A percentile compares a stretch with the other conserved stretches of the same genome.
These are phyloP conservation scores for Antitrichia curtipendula DNA, from an alignment of 225 moss, liverwort and hornwort species.

Conservation along the genomic window DNA sequence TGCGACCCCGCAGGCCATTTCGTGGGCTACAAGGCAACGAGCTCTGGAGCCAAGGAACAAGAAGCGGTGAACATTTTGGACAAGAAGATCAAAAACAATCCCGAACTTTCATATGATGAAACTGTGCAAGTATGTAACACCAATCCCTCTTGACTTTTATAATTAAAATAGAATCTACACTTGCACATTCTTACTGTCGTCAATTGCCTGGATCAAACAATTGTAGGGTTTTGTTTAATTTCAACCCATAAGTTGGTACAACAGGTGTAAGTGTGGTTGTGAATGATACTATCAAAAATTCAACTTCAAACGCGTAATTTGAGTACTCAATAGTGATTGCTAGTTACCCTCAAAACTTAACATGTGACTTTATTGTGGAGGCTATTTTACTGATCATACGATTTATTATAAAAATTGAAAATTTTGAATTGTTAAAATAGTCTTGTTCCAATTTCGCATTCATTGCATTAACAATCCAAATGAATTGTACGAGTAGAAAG, in stretches of 20 bases:
- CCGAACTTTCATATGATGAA: slow-evolving; percentile 69
- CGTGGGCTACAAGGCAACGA: slow-evolving; percentile 60
- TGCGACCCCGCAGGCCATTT: slow-evolving; percentile 51
- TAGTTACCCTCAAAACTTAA: not conserved
- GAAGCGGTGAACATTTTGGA: slow-evolving; percentile 88
- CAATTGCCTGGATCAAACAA: no score
- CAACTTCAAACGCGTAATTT: no score
- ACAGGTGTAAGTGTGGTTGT: not conserved
- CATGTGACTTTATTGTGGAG: no score
- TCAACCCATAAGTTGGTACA: not conserved
- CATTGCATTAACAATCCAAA: not conserved
- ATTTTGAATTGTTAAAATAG: no score
- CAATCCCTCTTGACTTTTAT: not conserved
- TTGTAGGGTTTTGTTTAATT: not conserved
- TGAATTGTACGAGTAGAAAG: not conserved
- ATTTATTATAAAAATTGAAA: no score
- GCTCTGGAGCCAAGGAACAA: slow-evolving; percentile 86
- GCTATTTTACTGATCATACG: no score
- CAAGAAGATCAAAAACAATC: slow-evolving; percentile 77
- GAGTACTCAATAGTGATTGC: not conserved
- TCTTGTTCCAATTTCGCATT: not conserved
- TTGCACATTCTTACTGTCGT: not conserved
- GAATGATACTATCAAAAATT: no score
- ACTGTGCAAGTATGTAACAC: slow-evolving; percentile 64
- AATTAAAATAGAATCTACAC: not conserved